phyloP scores from a whole-genome alignment of 805 yeast species.

The Candida chilensis region DNA sequence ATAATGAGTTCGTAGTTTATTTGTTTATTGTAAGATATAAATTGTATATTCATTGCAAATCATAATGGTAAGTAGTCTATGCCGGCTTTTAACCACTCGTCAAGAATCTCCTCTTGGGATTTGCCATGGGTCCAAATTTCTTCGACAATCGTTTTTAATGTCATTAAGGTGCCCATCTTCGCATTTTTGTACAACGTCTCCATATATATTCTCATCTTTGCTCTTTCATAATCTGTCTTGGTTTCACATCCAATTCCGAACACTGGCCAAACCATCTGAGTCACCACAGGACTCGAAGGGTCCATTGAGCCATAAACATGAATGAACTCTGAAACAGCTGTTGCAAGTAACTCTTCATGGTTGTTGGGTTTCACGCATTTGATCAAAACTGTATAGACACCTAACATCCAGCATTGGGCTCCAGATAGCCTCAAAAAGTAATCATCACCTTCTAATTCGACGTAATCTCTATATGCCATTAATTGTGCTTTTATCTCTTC shows the following conservation, averaged over 20 bases:
- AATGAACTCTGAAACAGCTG: constrained; percentile 35
- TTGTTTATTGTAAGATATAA: neutral
- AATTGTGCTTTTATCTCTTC: constrained; percentile 21
- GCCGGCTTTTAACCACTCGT: constrained; percentile 39
- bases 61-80: constrained; percentile 38
- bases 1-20: neutral
- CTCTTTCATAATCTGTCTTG: constrained; percentile 17
- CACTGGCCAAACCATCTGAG: constrained; percentile 60
- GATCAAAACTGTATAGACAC: constrained; percentile 16
- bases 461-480: constrained; percentile 39
- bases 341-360: constrained; percentile 14
- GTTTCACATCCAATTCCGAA: constrained; percentile 41
- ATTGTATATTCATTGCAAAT: neutral
- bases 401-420: constrained; percentile 51
- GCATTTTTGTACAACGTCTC: constrained; percentile 34
- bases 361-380: constrained; percentile 16
- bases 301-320: constrained; percentile 36
- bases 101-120: constrained; percentile 32
- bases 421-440: constrained; percentile 35
- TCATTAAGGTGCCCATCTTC: constrained; percentile 44
- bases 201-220: constrained; percentile 19
- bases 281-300: constrained; percentile 34
- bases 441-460: constrained; percentile 12
- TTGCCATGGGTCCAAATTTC: constrained; percentile 36
- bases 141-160: constrained; percentile 29